phyloP scores from a whole-genome alignment of 2,329 filamentous ascomycete genomes.

The Domatiomyces catenatus region DNA sequence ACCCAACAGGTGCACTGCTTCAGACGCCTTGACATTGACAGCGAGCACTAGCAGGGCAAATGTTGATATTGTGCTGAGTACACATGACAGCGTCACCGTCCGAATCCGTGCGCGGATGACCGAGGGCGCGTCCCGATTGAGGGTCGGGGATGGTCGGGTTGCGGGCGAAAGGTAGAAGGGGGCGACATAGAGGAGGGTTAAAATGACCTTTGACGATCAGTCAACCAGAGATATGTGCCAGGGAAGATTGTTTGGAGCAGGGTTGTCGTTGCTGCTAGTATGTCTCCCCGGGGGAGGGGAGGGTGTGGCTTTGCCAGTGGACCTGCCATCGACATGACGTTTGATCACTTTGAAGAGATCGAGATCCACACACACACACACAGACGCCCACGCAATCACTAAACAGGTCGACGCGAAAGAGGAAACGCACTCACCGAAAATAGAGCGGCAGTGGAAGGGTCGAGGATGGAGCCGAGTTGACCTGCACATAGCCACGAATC shows the following conservation, averaged over 20 bases:
- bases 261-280: not conserved
- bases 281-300: not conserved
- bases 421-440: conserved; percentile 23
- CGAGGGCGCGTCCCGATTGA: conserved; percentile 74
- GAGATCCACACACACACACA: not conserved
- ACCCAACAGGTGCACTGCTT: conserved; percentile 56
- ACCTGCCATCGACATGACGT: not conserved
- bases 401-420: not conserved
- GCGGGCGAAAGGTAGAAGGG: conserved; percentile 74
- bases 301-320: not conserved
- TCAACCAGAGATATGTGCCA: not conserved
- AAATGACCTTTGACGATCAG: conserved; percentile 39
- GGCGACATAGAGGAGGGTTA: conserved; percentile 77
- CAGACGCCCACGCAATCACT: too few relatives aligned
- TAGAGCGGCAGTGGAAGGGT: conserved; percentile 22
- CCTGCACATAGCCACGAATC: conserved; percentile 14
- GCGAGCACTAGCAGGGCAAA: conserved; percentile 47
- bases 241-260: not conserved
- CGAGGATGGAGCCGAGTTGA: conserved; percentile 23
- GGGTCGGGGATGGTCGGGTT: conserved; percentile 61
- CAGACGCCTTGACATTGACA: conserved; percentile 34
- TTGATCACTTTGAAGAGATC: not conserved
- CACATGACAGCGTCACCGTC: conserved; percentile 61
- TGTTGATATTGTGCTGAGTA: conserved; percentile 51
- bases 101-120: conserved; percentile 78